A percentile compares a stretch with the other conserved stretches of the same genome.
phyloP scores from a whole-genome alignment of 805 yeast species.

The Saturnispora sekii region DNA sequence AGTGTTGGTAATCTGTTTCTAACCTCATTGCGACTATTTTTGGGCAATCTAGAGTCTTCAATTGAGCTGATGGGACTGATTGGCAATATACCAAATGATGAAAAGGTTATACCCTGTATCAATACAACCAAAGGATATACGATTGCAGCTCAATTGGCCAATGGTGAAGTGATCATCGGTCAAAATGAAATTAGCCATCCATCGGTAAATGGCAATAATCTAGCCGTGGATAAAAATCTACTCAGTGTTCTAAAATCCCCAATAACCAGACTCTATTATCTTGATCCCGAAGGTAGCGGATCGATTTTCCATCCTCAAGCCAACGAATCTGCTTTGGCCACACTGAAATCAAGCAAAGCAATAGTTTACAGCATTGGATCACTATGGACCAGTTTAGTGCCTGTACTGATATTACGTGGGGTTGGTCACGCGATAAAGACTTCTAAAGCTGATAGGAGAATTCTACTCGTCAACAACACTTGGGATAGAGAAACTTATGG shows the following conservation, averaged over 20 bases:
- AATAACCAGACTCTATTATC: constrained; percentile 62
- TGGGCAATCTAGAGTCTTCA: constrained; percentile 79
- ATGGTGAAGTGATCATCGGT: constrained; percentile 74
- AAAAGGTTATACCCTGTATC: constrained; percentile 66
- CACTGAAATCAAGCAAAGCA: constrained; percentile 40
- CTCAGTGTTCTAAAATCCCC: constrained; percentile 48
- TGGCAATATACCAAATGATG: constrained; percentile 42
- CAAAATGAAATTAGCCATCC: constrained; percentile 95
- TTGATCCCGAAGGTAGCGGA: constrained; percentile 83
- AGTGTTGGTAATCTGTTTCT: constrained; percentile 78
- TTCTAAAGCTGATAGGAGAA: constrained; percentile 30
- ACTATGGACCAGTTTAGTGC: constrained; percentile 77
- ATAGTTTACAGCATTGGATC: constrained; percentile 80
- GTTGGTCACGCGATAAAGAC: constrained; percentile 49
- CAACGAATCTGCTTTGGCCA: constrained; percentile 47
- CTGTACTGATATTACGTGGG: constrained; percentile 66
- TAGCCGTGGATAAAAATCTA: too few species aligned
- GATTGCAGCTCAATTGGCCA: constrained; percentile 61
- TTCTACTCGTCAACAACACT: constrained; percentile 64
- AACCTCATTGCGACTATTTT: constrained; percentile 71
- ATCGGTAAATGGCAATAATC: too few species aligned
- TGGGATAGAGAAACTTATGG: constrained; percentile 74
- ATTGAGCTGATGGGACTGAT: constrained; percentile 56
- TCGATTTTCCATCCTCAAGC: constrained; percentile 54
- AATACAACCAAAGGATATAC: constrained; percentile 82